phyloP scores from a whole-genome alignment of 768 basidiomycete genomes.

The Tulasnella sp. region DNA sequence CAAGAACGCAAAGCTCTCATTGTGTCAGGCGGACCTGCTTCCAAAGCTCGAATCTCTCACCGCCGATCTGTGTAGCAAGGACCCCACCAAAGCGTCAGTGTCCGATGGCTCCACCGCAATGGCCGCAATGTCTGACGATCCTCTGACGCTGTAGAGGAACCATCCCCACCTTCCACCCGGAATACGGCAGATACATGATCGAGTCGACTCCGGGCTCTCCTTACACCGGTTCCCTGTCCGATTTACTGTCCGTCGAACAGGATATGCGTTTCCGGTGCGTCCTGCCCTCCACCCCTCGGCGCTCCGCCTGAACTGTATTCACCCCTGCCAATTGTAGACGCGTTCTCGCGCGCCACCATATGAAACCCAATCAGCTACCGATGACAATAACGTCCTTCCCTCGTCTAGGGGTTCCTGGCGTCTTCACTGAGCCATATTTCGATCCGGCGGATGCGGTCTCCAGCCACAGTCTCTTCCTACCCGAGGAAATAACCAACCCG shows the following conservation, averaged over 20 bases:
- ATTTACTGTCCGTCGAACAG: slow-evolving; percentile 82
- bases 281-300: not conserved
- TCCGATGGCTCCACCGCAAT: not conserved
- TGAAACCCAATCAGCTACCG: slow-evolving; percentile 82
- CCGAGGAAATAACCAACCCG: slow-evolving; percentile 93
- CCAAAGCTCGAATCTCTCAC: slow-evolving; percentile 67
- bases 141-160: slow-evolving; percentile 46
- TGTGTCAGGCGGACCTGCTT: slow-evolving; percentile 94
- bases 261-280: slow-evolving; percentile 91
- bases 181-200: slow-evolving; percentile 98
- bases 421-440: slow-evolving; percentile 88
- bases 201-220: slow-evolving; percentile 96
- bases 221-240: slow-evolving; percentile 81
- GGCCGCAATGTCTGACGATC: not conserved
- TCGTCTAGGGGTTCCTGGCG: slow-evolving; percentile 78
- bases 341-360: slow-evolving; percentile 72
- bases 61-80: slow-evolving; percentile 58
- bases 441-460: slow-evolving; percentile 71
- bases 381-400: slow-evolving; percentile 95
- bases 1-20: slow-evolving; percentile 80
- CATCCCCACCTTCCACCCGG: slow-evolving; percentile 91
- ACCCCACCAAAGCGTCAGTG: slow-evolving; percentile 40
- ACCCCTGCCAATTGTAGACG: slow-evolving; percentile 49
- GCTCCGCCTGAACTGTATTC: not conserved
- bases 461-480: slow-evolving; percentile 90